Percentiles rank a stretch among this genome's conserved stretches.
Conservation (phyloP, 2,329 filamentous ascomycete species). For the Hymenoscyphus linearis region DNA sequence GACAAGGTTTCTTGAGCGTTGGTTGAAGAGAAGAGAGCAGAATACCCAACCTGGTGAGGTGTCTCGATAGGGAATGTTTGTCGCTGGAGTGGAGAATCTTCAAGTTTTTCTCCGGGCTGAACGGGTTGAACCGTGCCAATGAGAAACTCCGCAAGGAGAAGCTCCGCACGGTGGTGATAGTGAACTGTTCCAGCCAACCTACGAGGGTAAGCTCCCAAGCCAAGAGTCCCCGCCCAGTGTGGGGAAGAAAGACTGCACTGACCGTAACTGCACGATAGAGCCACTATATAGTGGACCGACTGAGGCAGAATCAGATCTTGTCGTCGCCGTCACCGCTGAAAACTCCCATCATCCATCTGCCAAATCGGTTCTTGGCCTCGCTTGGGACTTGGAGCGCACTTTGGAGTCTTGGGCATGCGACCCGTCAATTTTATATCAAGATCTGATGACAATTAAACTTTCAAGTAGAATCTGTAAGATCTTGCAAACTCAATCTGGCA, state of each 20-base stretch:
- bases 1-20: background rate
- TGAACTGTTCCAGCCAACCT: background rate
- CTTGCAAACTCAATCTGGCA: background rate
- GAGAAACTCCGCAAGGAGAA: background rate
- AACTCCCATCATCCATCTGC: no score
- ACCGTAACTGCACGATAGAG: no score
- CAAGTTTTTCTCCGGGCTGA: background rate
- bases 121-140: background rate
- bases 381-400: background rate
- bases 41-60: background rate
- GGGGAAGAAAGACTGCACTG: background rate
- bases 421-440: background rate
- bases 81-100: background rate
- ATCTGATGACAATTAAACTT: background rate
- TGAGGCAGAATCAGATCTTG: background rate
- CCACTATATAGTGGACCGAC: no score
- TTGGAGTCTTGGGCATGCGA: background rate
- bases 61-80: background rate
- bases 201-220: no score
- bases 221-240: no score
- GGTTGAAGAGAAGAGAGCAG: background rate
- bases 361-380: background rate
- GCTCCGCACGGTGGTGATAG: background rate
- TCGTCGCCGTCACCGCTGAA: background rate
- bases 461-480: background rate